Conservation (phyloP, 148 eudicot species). For the Cornus kousa region DNA sequence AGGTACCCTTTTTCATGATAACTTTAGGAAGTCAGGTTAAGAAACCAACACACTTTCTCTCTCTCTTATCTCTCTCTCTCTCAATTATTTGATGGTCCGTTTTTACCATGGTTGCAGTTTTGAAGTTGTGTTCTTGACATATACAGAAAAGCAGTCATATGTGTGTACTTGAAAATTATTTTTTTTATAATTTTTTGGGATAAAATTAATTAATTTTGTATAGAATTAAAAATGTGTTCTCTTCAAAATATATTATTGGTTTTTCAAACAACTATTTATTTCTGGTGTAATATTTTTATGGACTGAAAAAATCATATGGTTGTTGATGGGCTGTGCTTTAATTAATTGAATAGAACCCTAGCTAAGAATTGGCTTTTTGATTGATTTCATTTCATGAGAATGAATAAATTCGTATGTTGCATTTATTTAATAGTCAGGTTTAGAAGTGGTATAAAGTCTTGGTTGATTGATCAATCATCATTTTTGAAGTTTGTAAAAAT, state of each 20-base stretch:
- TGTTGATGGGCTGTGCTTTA: constrained; percentile 5
- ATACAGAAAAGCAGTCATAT: constrained; percentile 3
- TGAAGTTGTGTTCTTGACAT: not conserved
- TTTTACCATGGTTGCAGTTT: constrained; percentile 2
- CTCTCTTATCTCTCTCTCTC: not conserved
- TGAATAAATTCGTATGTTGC: constrained; percentile 16
- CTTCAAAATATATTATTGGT: not conserved
- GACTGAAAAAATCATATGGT: constrained; percentile 8
- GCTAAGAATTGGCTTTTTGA: constrained; percentile 10
- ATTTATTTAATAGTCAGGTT: constrained; percentile 4
- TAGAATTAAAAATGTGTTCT: not conserved
- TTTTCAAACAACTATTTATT: too few species aligned
- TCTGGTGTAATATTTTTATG: not conserved
- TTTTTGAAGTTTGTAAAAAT: not conserved
- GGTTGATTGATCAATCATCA: constrained; percentile 13
- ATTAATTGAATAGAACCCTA: not conserved
- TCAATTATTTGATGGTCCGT: constrained; percentile 16
- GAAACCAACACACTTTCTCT: not conserved
- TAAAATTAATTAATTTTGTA: not conserved
- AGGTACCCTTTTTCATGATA: constrained; percentile 28
- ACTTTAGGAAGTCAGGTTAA: not conserved
- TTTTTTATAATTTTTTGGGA: not conserved
- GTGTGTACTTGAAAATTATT: not conserved
- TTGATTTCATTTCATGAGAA: constrained; percentile 6
- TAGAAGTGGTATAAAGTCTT: constrained; percentile 7